Conservation (phyloP, 768 basidiomycete species). For the Amyloporia xantha region DNA sequence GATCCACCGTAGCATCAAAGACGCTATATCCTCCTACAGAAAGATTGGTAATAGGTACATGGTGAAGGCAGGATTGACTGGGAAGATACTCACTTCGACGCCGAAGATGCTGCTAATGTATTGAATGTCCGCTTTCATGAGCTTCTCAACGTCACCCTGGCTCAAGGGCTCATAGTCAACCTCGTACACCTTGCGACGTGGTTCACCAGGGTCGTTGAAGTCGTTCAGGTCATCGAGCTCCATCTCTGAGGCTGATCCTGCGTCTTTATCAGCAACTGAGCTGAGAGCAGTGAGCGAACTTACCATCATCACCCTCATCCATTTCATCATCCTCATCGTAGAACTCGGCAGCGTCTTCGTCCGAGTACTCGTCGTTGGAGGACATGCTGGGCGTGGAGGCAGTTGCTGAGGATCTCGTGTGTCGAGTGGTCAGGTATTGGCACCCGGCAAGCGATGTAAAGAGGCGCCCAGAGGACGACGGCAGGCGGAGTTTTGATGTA, state of each 20-base stretch:
- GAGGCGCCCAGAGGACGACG: not conserved
- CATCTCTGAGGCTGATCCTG: conserved; percentile 46
- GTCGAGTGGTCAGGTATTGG: not conserved
- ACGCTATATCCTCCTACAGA: conserved; percentile 59
- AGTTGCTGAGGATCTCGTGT: not conserved
- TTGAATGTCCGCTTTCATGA: conserved; percentile 75
- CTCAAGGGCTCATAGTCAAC: conserved; percentile 77
- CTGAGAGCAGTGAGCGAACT: conserved; percentile 19
- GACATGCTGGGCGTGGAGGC: conserved; percentile 29
- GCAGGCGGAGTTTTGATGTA: not conserved
- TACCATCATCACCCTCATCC: conserved; percentile 54
- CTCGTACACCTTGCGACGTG: conserved; percentile 69
- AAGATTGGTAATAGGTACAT: not conserved
- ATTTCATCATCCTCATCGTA: conserved; percentile 66
- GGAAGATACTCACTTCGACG: conserved; percentile 65
- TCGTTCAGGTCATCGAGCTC: conserved; percentile 62
- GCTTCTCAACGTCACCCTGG: conserved; percentile 65
- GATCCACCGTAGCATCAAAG: conserved; percentile 74
- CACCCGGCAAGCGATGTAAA: not conserved
- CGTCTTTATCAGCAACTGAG: conserved; percentile 16
- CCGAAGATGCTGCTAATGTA: conserved; percentile 85
- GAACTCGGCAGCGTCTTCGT: conserved; percentile 59
- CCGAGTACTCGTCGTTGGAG: conserved; percentile 68
- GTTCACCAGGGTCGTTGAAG: conserved; percentile 56
- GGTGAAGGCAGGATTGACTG: not conserved